phyloP scores from a whole-genome alignment of 106 monocot genomes.

The Cymbidium sinense region DNA sequence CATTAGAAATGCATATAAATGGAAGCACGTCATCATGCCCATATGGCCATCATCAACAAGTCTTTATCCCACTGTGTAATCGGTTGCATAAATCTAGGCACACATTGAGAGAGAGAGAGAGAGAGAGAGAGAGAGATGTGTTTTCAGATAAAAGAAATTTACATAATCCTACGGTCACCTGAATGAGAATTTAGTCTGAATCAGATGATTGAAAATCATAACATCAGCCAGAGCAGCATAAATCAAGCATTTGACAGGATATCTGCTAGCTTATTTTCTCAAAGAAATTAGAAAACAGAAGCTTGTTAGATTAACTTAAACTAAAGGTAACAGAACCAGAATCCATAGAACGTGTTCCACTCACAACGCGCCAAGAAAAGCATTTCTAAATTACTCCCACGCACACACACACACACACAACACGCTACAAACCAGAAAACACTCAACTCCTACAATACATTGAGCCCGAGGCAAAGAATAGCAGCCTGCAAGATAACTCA shows the following conservation, averaged over 20 bases:
- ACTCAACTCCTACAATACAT: neutral
- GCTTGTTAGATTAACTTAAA: slow-evolving; percentile 21
- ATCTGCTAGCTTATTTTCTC: neutral
- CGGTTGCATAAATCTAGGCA: too few relatives aligned
- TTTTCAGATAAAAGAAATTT: too few relatives aligned
- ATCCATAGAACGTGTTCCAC: neutral
- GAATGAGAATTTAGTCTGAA: neutral
- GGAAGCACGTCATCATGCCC: too few relatives aligned
- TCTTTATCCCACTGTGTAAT: too few relatives aligned
- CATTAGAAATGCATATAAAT: too few relatives aligned
- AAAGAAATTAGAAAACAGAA: slow-evolving; percentile 11
- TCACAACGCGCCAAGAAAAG: neutral
- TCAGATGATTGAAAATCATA: neutral
- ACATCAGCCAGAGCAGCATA: neutral
- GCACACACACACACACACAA: neutral
- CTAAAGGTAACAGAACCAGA: neutral
- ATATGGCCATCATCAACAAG: too few relatives aligned
- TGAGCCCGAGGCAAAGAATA: neutral
- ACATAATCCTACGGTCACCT: too few relatives aligned
- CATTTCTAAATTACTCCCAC: neutral
- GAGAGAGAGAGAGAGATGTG: too few relatives aligned
- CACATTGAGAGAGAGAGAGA: too few relatives aligned
- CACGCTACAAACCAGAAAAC: slow-evolving; percentile 12
- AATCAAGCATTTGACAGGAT: neutral
- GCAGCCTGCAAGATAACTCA: slow-evolving; percentile 6